Evolutionary conservation across 306 rosid genomes (phyloP).

Genomic region (Spatholobus suberectus): DNA sequence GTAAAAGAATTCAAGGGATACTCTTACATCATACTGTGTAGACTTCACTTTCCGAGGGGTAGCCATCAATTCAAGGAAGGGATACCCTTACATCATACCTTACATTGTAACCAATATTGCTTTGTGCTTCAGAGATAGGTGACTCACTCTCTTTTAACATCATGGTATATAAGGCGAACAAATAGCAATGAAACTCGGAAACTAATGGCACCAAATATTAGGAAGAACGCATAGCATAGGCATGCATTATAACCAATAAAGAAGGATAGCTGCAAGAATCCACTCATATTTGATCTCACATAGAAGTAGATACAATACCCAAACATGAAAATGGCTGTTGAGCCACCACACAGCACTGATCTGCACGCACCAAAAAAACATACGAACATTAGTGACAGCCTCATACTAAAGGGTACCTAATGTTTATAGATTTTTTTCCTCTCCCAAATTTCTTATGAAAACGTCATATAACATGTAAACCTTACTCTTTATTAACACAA

Average conservation of each 20-base stretch:
- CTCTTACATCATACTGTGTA: conserved; percentile 10
- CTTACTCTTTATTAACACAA: background rate
- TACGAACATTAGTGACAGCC: background rate
- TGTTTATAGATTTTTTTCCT: background rate
- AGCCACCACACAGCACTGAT: conserved; percentile 80
- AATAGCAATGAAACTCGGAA: conserved; percentile 72
- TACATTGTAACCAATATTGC: background rate
- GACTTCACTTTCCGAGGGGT: conserved; percentile 30
- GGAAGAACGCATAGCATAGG: conserved; percentile 81
- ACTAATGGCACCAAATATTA: conserved; percentile 75
- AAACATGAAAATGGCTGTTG: conserved; percentile 78
- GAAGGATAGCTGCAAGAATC: conserved; percentile 74
- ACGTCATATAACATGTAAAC: background rate
- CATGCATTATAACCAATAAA: conserved; percentile 87
- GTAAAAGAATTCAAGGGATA: conserved; percentile 32
- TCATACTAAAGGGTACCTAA: background rate
- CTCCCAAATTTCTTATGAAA: conserved; percentile 3
- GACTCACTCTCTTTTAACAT: conserved; percentile 82
- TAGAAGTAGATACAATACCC: conserved; percentile 74
- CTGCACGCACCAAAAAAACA: conserved; percentile 56
- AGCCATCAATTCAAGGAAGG: background rate
- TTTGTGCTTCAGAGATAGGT: conserved; percentile 27
- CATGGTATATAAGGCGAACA: conserved; percentile 65
- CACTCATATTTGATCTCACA: conserved; percentile 71
- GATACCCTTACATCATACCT: background rate